These are phyloP conservation scores for Sparassis latifolia DNA, from an alignment of 1,284 basidiomycete species.

Conservation along the genomic window DNA sequence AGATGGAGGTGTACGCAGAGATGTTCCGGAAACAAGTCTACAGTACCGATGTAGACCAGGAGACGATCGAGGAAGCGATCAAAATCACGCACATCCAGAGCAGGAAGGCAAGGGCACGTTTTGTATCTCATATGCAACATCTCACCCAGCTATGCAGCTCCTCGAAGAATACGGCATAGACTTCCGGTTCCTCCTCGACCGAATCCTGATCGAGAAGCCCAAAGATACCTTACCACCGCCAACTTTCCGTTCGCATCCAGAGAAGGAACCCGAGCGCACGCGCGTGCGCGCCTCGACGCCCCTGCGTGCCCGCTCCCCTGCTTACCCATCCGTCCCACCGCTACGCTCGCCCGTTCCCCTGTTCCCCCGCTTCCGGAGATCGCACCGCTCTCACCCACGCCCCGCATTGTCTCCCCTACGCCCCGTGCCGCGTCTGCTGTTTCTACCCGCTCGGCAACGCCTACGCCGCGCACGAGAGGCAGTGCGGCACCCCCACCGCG, in stretches of 20 bases:
- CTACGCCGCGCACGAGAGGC: conserved; percentile 24
- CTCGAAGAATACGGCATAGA: conserved; percentile 90
- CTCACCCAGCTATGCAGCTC: conserved; percentile 42
- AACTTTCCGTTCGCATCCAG: conserved; percentile 27
- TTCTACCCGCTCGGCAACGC: conserved; percentile 14
- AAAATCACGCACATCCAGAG: conserved; percentile 74
- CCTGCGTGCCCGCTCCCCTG: conserved; percentile 18
- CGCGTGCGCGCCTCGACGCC: conserved; percentile 15
- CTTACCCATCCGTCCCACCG: conserved; percentile 8
- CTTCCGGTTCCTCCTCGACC: conserved; percentile 80
- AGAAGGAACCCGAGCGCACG: conserved; percentile 21
- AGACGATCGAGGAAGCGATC: conserved; percentile 70
- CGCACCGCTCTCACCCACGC: conserved; percentile 12
- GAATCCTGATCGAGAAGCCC: conserved; percentile 53
- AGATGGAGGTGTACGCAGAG: conserved; percentile 80
- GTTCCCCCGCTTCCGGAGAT: conserved; percentile 15
- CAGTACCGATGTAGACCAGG: conserved; percentile 64
- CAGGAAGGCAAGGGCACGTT: conserved; percentile 53
- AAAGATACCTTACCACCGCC: conserved; percentile 28
- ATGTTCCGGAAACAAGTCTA: conserved; percentile 92
- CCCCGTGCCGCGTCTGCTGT: conserved; percentile 16
- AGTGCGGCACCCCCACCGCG: conserved; percentile 46
- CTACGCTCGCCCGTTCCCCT: conserved; percentile 9
- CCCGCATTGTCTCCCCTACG: conserved; percentile 16
- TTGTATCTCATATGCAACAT: background rate